Conservation (phyloP, 768 basidiomycete species). For the Hygrocybe coccinea region DNA sequence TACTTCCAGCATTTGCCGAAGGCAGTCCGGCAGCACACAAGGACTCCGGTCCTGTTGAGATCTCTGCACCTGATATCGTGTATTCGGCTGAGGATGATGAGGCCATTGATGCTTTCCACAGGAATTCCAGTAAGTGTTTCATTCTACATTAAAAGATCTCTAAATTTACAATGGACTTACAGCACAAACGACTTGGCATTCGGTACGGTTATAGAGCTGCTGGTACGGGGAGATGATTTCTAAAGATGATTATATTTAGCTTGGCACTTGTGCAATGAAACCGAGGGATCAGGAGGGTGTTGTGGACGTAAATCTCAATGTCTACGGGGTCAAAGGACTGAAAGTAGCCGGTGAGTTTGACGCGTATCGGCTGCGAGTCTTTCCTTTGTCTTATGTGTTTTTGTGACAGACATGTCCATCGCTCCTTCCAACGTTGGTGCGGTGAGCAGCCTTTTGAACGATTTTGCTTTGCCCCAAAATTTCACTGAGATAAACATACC, state of each 20-base stretch:
- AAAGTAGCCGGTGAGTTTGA: slow-evolving; percentile 49
- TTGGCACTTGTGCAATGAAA: slow-evolving; percentile 69
- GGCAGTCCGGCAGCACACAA: slow-evolving; percentile 29
- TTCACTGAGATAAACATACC: not conserved
- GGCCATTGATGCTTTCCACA: slow-evolving; percentile 38
- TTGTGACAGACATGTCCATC: slow-evolving; percentile 26
- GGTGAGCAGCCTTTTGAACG: slow-evolving; percentile 1
- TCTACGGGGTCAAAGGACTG: slow-evolving; percentile 54
- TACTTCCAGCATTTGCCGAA: slow-evolving; percentile 32
- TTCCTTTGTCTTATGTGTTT: not conserved
- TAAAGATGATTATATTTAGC: slow-evolving; percentile 30
- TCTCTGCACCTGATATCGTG: slow-evolving; percentile 33
- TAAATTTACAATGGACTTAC: no score
- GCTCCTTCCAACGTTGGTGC: slow-evolving; percentile 29
- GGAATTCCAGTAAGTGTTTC: slow-evolving; percentile 27
- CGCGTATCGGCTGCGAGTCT: not conserved
- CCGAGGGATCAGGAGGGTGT: slow-evolving; percentile 53
- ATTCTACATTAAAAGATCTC: not conserved
- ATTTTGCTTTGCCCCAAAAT: not conserved
- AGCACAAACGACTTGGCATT: slow-evolving; percentile 39
- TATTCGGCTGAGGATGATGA: slow-evolving; percentile 41
- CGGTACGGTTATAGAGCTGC: slow-evolving; percentile 25
- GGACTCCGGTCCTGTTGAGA: slow-evolving; percentile 27
- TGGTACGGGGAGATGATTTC: not conserved
- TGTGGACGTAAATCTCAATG: slow-evolving; percentile 56